Conservation (phyloP, 208 protist genomes). For the Trypanosoma rangeli region DNA sequence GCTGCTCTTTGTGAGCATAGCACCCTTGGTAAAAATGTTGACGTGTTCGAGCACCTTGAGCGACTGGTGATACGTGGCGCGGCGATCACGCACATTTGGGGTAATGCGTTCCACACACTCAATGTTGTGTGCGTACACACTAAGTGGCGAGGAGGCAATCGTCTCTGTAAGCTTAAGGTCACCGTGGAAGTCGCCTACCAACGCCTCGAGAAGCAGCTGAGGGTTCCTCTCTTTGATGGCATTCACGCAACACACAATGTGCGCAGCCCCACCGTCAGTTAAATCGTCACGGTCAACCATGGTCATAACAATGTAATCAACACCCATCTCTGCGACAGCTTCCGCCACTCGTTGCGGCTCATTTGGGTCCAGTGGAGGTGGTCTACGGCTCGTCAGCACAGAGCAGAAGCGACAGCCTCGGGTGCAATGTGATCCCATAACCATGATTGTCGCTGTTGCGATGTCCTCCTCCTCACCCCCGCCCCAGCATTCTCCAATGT, state of each 20-base stretch:
- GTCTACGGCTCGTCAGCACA: constrained; percentile 93
- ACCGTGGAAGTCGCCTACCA: constrained; percentile 97
- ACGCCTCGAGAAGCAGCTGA: constrained; percentile 93
- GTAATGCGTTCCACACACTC: constrained; percentile 96
- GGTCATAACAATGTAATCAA: constrained; percentile 99
- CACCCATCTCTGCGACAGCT: constrained; percentile 95
- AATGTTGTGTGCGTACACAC: constrained; percentile 99
- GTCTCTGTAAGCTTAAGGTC: constrained; percentile 78
- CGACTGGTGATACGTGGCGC: constrained; percentile 96
- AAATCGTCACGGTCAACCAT: constrained; percentile 97
- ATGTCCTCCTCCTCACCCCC: constrained; percentile 72
- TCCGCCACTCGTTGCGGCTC: constrained; percentile 94
- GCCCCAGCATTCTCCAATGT: constrained; percentile 99
- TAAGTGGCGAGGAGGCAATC: constrained; percentile 92
- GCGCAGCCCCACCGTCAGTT: constrained; percentile 91
- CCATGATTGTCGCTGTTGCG: constrained; percentile 98
- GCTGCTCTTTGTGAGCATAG: constrained; percentile 96
- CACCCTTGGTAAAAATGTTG: constrained; percentile 75
- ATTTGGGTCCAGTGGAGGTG: constrained; percentile 93
- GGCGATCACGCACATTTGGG: constrained; percentile 92
- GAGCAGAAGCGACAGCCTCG: constrained; percentile 98
- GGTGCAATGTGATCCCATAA: constrained; percentile 98
- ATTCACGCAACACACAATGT: constrained; percentile 92
- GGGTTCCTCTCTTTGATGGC: constrained; percentile 86
- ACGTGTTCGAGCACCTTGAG: constrained; percentile 92